These are phyloP conservation scores for Pseudocercospora pini-densiflorae DNA, from an alignment of 2,329 filamentous ascomycete species.

Conservation along the genomic window DNA sequence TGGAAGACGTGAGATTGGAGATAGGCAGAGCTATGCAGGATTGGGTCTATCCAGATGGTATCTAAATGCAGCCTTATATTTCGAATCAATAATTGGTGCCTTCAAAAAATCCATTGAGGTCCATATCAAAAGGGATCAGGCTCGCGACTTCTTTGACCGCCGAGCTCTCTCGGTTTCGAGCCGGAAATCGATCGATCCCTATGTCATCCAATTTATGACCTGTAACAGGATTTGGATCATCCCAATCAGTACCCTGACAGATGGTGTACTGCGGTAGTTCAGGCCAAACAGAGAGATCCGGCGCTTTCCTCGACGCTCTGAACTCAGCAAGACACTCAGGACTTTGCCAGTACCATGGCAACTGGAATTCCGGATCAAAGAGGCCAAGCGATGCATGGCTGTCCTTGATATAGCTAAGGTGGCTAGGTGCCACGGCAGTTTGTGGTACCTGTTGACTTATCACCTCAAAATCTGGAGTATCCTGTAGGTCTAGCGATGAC, in stretches of 20 bases:
- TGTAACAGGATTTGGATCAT: background rate
- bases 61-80: too few species aligned
- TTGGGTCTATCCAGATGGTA: background rate
- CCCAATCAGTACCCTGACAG: background rate
- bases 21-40: background rate
- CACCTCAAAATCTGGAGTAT: too few species aligned
- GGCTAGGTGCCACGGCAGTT: background rate
- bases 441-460: background rate
- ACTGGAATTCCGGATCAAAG: background rate
- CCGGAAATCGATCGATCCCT: too few species aligned
- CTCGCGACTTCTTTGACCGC: background rate
- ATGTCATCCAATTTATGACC: too few species aligned
- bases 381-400: background rate
- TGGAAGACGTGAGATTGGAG: constrained; percentile 34
- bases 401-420: too few species aligned
- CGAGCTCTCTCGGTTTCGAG: background rate
- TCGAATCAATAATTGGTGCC: too few species aligned
- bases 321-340: background rate
- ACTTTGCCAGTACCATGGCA: background rate
- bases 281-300: background rate
- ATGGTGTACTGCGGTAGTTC: background rate
- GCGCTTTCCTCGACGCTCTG: background rate
- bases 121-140: background rate
- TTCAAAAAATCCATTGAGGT: background rate
- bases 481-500: too few species aligned